A percentile compares a stretch with the other conserved stretches of the same genome.
Evolutionary conservation across 169 alveolate genomes (phyloP).

Genomic region (Perkinsus olseni): DNA sequence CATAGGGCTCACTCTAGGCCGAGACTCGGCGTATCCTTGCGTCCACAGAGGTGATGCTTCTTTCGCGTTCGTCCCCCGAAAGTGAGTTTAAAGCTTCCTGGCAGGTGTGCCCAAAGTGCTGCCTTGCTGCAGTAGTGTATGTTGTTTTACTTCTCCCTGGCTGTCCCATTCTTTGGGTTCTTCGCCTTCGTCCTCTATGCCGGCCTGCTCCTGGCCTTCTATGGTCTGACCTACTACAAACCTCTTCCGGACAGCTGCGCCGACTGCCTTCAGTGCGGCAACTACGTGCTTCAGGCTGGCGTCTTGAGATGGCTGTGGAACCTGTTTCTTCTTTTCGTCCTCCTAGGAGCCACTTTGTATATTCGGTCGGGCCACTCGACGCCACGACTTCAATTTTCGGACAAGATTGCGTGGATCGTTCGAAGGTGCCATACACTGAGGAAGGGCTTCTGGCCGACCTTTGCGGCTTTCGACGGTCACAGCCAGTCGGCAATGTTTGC

Average conservation of each 20-base stretch:
- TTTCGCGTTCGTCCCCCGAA: too few species aligned
- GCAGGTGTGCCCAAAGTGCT: not conserved
- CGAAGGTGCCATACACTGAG: not conserved
- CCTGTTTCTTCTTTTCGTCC: not conserved
- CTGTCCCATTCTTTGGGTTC: not conserved
- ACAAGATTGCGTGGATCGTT: not conserved
- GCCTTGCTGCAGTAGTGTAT: not conserved
- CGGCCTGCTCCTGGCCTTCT: not conserved
- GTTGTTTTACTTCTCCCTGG: not conserved
- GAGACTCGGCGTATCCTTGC: too few species aligned
- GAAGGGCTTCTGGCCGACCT: not conserved
- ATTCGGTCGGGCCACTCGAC: not conserved
- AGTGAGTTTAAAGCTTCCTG: too few species aligned
- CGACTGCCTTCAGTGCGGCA: not conserved
- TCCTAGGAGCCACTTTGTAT: not conserved
- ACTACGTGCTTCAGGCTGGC: not conserved
- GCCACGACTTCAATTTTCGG: not conserved
- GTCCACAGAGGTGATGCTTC: too few species aligned
- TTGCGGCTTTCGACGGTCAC: not conserved
- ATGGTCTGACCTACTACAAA: not conserved
- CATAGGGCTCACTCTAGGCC: too few species aligned
- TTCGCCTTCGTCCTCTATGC: not conserved
- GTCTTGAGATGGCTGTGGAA: not conserved
- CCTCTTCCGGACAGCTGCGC: not conserved
- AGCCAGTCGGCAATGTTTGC: not conserved